Base-by-base conservation (phyloP, 257 asterid genomes). In the Oldenlandia corymbosa region DNA sequence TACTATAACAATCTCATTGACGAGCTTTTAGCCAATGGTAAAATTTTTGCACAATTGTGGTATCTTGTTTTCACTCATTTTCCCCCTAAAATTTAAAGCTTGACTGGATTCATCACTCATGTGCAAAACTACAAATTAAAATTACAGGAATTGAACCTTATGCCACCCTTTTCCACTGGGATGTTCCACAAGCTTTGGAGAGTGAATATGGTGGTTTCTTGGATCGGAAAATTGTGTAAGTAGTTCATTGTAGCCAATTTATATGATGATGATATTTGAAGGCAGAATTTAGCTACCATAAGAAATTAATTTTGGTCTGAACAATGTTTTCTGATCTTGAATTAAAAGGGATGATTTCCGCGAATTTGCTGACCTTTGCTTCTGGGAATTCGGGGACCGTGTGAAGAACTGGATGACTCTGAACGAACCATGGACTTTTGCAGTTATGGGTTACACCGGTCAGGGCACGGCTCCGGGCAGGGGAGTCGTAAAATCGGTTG, bases 371-470 rank as follows among this genome's bases (percentile, higher is more conserved):
- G 77, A 80, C 5, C 20, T 77, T 10, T 80, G 86, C 52, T 77
- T 80, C 26, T 66, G 76, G 81, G 79, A 74, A 36, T 80, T 80
- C 20, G 86, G 83, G 0, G 81, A 75, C 23, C 60, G 79, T 0
- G 83, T 80, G 28, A 77, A 80, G 13, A 10, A 69, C 2, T 80
- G 86, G 83, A 48, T 67, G 37, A 80, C 86, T 13, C 2, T 72
- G 39, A 77, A 80, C 31, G 86, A 80, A 58, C 71, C 86, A 2
- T 63, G 58, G 68, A 45, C 56, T 1, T 77, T 65, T 20, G 21
- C 52, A 0, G 17, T 7, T 2, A 10, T 17, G 1, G 83, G 77
- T 5, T 80, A 80, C 13, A 76, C 43, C 0, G 14, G 1, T 0
- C 64, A 73, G 0, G 17, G 18, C 2, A 56, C 59, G 5, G 70